A percentile compares a stretch with the other conserved stretches of the same genome.
Evolutionary conservation across 306 rosid genomes (phyloP).

Genomic region (Cucurbita pepo): DNA sequence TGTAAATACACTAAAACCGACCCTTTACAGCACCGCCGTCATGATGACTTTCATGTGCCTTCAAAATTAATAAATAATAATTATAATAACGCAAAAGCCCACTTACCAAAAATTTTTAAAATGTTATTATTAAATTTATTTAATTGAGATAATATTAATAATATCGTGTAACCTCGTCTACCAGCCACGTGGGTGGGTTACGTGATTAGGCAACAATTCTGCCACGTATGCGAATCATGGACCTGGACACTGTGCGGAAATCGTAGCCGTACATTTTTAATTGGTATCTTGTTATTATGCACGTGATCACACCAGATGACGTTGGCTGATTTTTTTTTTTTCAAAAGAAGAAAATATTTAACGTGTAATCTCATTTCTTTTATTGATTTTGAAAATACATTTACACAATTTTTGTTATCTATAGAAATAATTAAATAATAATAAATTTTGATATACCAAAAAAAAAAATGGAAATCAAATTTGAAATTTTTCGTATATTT

Average conservation of each 20-base stretch:
- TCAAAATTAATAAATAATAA: too few species aligned
- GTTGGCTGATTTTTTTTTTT: neutral
- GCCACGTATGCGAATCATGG: neutral
- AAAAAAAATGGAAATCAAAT: too few species aligned
- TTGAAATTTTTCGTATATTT: too few species aligned
- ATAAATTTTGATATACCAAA: too few species aligned
- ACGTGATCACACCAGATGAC: neutral
- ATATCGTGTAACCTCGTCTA: neutral
- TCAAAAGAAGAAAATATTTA: too few species aligned
- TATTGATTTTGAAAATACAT: too few species aligned
- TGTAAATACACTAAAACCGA: neutral
- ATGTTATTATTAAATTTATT: neutral
- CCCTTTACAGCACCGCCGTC: neutral
- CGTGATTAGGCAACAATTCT: neutral
- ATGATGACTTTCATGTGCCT: neutral
- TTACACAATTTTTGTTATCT: too few species aligned
- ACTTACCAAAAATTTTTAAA: too few species aligned
- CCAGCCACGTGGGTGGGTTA: neutral
- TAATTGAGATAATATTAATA: neutral
- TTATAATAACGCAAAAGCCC: too few species aligned
- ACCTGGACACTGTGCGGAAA: neutral
- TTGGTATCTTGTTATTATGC: neutral
- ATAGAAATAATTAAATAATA: too few species aligned
- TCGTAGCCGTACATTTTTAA: neutral
- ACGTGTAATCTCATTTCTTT: too few species aligned